These are phyloP conservation scores for Thuja plicata DNA, from an alignment of 83 land plant genomes.

Conservation along the genomic window DNA sequence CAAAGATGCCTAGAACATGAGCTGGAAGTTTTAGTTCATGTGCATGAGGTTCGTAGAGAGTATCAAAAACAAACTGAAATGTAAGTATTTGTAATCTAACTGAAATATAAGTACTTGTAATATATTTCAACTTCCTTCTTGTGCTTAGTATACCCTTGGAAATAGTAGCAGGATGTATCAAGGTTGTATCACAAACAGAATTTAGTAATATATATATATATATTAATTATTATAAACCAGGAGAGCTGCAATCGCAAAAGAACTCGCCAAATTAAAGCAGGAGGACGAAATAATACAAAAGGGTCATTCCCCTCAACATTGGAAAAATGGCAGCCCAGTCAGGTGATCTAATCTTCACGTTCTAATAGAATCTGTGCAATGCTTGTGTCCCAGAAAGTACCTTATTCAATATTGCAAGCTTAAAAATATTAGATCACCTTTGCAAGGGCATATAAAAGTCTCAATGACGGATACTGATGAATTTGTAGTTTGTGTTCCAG, in stretches of 20 bases:
- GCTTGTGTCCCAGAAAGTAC: neutral
- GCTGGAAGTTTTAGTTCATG: conserved; percentile 82
- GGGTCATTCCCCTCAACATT: conserved; percentile 50
- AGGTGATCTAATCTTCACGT: conserved; percentile 30
- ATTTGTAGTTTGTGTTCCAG: neutral
- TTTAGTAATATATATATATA: no score
- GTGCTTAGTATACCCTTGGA: neutral
- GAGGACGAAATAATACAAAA: conserved; percentile 60
- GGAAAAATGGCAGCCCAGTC: conserved; percentile 56
- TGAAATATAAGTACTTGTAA: conserved; percentile 62
- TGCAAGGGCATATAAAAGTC: neutral
- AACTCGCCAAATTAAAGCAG: conserved; percentile 61
- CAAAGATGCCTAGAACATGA: conserved; percentile 88
- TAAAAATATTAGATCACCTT: conserved; percentile 4
- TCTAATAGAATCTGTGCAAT: neutral
- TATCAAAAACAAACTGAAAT: conserved; percentile 91
- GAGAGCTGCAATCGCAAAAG: conserved; percentile 80
- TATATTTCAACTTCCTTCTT: conserved; percentile 3
- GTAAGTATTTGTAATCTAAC: conserved; percentile 51
- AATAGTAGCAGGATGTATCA: neutral
- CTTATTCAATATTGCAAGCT: conserved; percentile 3
- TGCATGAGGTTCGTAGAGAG: conserved; percentile 89
- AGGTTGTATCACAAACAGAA: neutral
- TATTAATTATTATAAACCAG: conserved; percentile 42
- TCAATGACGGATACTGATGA: neutral